Evolutionary conservation across 2,329 filamentous ascomycete species (phyloP).

Genomic region (Reticulascus tulasneorum): DNA sequence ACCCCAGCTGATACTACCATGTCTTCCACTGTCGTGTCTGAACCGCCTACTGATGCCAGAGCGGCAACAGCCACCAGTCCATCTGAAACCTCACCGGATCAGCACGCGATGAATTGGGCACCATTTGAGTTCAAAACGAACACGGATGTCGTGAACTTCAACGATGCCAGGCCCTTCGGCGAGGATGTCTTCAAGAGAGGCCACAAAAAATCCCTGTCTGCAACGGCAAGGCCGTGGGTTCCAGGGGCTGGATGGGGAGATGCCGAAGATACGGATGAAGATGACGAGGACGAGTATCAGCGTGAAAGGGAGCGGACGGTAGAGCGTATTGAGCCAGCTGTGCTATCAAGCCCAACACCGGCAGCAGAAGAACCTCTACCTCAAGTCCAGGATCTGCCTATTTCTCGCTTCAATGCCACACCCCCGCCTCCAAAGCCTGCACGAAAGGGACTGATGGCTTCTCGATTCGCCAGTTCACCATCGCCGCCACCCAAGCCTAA

Average conservation of each 20-base stretch:
- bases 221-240: slow-evolving; percentile 66
- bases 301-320: slow-evolving; percentile 14
- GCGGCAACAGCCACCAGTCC: slow-evolving; percentile 43
- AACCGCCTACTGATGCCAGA: slow-evolving; percentile 49
- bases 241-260: slow-evolving; percentile 30
- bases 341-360: slow-evolving; percentile 5
- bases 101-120: slow-evolving; percentile 49
- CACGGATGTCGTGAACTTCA: slow-evolving; percentile 45
- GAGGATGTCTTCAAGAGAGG: slow-evolving; percentile 39
- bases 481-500: slow-evolving; percentile 38
- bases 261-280: slow-evolving; percentile 9
- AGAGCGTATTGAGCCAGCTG: slow-evolving; percentile 13
- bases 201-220: slow-evolving; percentile 60
- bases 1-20: slow-evolving; percentile 46
- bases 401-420: too few relatives aligned
- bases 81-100: slow-evolving; percentile 48
- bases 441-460: slow-evolving; percentile 39
- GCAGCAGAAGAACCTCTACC: slow-evolving; percentile 11
- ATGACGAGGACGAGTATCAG: slow-evolving; percentile 16
- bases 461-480: slow-evolving; percentile 42
- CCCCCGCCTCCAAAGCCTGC: slow-evolving; percentile 15
- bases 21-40: slow-evolving; percentile 49
- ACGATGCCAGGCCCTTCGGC: slow-evolving; percentile 46
- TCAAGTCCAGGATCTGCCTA: slow-evolving; percentile 16
- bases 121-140: slow-evolving; percentile 57